These are phyloP conservation scores for Panus rudis DNA, from an alignment of 768 basidiomycete species.

Conservation along the genomic window DNA sequence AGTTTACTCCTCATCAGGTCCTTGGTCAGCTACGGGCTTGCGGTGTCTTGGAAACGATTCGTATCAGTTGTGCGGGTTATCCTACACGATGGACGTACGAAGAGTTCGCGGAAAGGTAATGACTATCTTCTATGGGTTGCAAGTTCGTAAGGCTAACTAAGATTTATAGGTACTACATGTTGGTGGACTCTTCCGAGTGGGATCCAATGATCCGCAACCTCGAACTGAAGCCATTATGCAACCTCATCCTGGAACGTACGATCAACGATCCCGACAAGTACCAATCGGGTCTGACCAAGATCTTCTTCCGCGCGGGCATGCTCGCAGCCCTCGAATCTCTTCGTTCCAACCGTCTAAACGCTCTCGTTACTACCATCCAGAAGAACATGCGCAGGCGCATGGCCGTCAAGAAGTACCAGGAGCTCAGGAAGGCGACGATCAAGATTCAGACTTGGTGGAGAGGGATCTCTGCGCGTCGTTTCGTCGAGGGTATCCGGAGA, in stretches of 20 bases:
- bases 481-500: conserved; percentile 64
- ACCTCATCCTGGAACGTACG: conserved; percentile 75
- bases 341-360: conserved; percentile 80
- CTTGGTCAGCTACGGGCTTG: conserved; percentile 92
- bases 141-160: conserved; percentile 12
- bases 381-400: conserved; percentile 91
- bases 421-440: conserved; percentile 67
- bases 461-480: conserved; percentile 66
- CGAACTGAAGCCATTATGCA: conserved; percentile 76
- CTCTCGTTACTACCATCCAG: conserved; percentile 91
- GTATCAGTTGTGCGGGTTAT: conserved; percentile 98
- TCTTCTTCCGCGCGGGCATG: conserved; percentile 99
- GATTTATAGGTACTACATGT: conserved; percentile 84
- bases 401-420: conserved; percentile 73
- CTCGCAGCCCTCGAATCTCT: conserved; percentile 90
- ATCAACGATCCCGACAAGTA: conserved; percentile 95
- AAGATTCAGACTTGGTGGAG: conserved; percentile 94
- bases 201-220: conserved; percentile 75
- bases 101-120: conserved; percentile 93
- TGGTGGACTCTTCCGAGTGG: conserved; percentile 84
- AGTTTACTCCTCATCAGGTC: conserved; percentile 93
- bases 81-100: conserved; percentile 98
- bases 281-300: conserved; percentile 94
- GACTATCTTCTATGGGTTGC: not conserved
- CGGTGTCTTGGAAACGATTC: conserved; percentile 97